A percentile compares a stretch with the other conserved stretches of the same genome.
These are phyloP conservation scores for Boletus barrowsii DNA, from an alignment of 768 basidiomycete species.

Conservation along the genomic window DNA sequence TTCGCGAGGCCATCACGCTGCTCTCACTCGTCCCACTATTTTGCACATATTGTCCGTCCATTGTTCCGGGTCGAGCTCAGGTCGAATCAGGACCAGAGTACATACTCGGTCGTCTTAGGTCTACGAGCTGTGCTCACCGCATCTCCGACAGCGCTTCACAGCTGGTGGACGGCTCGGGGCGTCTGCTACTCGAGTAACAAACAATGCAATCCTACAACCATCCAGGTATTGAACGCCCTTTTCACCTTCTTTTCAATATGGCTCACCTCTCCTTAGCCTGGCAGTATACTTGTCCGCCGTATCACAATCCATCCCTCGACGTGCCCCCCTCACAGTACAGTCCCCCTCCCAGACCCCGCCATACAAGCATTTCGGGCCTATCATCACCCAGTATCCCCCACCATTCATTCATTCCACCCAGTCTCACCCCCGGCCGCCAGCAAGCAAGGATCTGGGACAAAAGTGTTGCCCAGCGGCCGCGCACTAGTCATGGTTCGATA, in stretches of 20 bases:
- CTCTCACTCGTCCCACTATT: background rate
- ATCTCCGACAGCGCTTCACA: background rate
- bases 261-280: constrained; percentile 17
- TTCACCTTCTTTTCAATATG: background rate
- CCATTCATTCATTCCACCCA: constrained; percentile 19
- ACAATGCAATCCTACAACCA: constrained; percentile 33
- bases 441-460: constrained; percentile 23
- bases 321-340: constrained; percentile 6
- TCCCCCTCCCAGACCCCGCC: constrained; percentile 19
- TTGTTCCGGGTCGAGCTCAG: too few relatives aligned
- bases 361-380: constrained; percentile 17
- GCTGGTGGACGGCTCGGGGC: too few relatives aligned
- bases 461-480: constrained; percentile 7
- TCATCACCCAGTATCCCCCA: background rate
- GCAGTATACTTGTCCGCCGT: constrained; percentile 16
- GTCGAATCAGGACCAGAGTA: too few relatives aligned
- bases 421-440: constrained; percentile 23
- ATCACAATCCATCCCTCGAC: constrained; percentile 22
- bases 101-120: background rate
- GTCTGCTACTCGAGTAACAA: too few relatives aligned
- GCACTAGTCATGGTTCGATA: constrained; percentile 6
- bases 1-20: background rate
- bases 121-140: background rate
- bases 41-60: background rate
- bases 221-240: constrained; percentile 18